Conservation (phyloP, 768 basidiomycete genomes). For the Mycena haematopus region DNA sequence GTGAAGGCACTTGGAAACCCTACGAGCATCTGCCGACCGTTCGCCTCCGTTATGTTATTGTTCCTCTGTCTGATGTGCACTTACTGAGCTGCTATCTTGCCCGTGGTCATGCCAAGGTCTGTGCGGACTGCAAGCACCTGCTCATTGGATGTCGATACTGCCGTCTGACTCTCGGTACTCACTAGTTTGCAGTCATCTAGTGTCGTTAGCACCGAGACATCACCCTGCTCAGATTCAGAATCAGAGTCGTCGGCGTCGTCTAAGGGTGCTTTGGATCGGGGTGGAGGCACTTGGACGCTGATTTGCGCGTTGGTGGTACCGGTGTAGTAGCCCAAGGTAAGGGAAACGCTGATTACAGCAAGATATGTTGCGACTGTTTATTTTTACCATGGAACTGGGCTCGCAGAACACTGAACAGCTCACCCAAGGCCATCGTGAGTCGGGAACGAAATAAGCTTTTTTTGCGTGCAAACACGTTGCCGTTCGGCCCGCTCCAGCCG, state of each 20-base stretch:
- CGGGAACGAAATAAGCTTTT: neutral
- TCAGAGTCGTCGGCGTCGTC: constrained; percentile 34
- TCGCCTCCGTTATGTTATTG: constrained; percentile 15
- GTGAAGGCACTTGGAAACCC: constrained; percentile 12
- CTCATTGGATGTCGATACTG: neutral
- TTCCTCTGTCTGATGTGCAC: constrained; percentile 23
- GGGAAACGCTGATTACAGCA: constrained; percentile 40
- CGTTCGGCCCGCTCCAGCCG: neutral
- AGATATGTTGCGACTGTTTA: constrained; percentile 36
- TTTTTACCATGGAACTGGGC: neutral
- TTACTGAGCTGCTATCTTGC: constrained; percentile 61
- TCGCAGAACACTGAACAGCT: neutral
- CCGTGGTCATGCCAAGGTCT: constrained; percentile 36
- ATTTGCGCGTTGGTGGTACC: constrained; percentile 34
- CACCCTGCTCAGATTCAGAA: constrained; percentile 31
- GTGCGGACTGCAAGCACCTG: constrained; percentile 66
- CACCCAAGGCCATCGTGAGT: neutral
- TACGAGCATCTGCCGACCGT: constrained; percentile 38
- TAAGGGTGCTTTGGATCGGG: neutral
- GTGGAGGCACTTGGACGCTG: neutral
- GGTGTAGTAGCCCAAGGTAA: constrained; percentile 49
- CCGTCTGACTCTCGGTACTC: constrained; percentile 4
- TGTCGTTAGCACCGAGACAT: constrained; percentile 37
- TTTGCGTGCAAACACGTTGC: neutral
- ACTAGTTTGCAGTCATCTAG: constrained; percentile 68